Base-by-base conservation (phyloP, 306 rosid species). In the Mimosa bimucronata region DNA sequence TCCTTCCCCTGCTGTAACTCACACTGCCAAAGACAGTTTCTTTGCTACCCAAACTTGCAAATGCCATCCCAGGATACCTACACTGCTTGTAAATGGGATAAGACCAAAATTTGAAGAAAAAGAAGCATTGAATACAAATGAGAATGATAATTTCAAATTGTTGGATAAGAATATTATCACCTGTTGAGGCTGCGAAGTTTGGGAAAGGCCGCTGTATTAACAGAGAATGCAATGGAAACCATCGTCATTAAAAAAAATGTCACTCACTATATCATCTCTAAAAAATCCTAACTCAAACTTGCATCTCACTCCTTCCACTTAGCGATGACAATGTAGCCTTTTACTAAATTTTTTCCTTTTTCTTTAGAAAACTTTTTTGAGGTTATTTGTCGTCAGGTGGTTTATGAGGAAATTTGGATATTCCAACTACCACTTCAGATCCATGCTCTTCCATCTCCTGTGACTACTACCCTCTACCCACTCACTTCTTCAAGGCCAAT, bases 1-100 rank as follows among this genome's bases (percentile, higher is more conserved):
- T 6, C 93, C 98, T 52, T 95, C 95, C 1, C 98, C 98, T 79
- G 92, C 97, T 15, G 91, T 87, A 61, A 92, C n/a, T 69, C 64
- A 81, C 67, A 90, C 92, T 14, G 96, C 97, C 48, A 83, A 28
- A 42, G 88, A 53, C 30, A 57, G 31, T 46, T 60, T 69, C 79
- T 77, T 87, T 87, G 79, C 77, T 86, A 80, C 69, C 69, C 76
- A 90, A 66, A 78, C 92, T 92, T n/a, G 97, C 97, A 76, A 83
- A 75, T 29, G 90, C 85, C 85, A 90, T 50, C 66, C 94, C 91
- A 25, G 81, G 30, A 37, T 60, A 52, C 85, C 92, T 87, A 71
- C 72, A 19, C 28, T 53, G 68, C 57, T 15, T 41, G 28, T 50
- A 52, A 37, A 58, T 69, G 14, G 30, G 18, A 18, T 34, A 6